Base-by-base conservation (phyloP, 306 rosid species). In the Neltuma alba region DNA sequence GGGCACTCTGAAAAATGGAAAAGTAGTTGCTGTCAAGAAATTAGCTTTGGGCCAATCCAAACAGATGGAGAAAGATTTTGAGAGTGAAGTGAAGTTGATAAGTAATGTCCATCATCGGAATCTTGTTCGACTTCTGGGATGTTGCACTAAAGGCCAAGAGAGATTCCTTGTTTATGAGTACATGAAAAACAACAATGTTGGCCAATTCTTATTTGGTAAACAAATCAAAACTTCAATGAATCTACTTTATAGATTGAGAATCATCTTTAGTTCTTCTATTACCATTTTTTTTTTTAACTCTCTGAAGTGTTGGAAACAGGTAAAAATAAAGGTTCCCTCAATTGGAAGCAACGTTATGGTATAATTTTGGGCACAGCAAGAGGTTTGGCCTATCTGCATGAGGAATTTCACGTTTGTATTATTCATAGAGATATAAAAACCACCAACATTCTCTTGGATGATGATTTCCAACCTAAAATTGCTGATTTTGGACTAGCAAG, bases 341-440 rank as follows among this genome's bases (percentile, higher is more conserved):
- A 81, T 15, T 91, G 96, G 96, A 85, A 78, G 74, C 90, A 91
- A 83, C 33, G 93, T 1, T 74, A 31, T 70, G 80, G 79, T 31
- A 78, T 91, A 79, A 88, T 89, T 38, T 37, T 89, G 27, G 97
- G 97, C 12, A 88, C 89, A 47, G 97, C 92, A 10, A 81, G 81
- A 14, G 25, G 96, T 6, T 73, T 91, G 5, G 91, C 96, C 33
- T 91, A 91, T 70, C 79, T 91, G 11, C 97, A 91, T 12, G 93
- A 91, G 68, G 97, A 89, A 47, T 89, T 87, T 64, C 88, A 89
- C 16, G 85, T 88, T 10, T 81, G 92, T n/a, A 88, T 91, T 61
- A 89, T 91, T 31, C 96, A 91, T 67, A 88, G 96, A 85, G 96
- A 91, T 80, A 89, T 91, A 50, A 91, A 91, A 75, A 82, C 87